Evolutionary conservation across 441 rosid species (phyloP), one percentile per base, ranked within the genome.

Genomic region (Lepidium campestre): DNA sequence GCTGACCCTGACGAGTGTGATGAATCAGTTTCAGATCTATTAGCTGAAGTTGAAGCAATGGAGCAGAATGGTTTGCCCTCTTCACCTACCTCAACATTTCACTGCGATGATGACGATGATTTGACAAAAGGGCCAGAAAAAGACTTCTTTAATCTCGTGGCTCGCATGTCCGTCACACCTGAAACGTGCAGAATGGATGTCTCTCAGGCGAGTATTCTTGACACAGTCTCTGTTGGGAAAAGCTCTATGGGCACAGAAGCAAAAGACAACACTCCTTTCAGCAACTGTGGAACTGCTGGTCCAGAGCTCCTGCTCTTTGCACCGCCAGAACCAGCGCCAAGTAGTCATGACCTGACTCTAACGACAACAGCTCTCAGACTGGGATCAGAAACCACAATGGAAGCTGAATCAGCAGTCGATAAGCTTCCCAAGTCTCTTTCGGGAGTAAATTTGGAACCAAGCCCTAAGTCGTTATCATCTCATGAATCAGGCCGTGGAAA

Each of bases 1-100:
- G 69, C 88, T 17, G 98, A 83, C 59, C 82, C 90, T 2, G 79
- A 78, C 29, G 98, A 89, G 57, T 89, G 70, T 42, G 99, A 93
- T 79, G 99, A 96, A 77, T 96, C 99, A 17, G 98, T 96, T 78
- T 96, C 98, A 52, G 99, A 93, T 75, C 89, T 96, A 39, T 79
- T 96, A 81, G 99, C 99, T 20, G 98, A 93, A 78, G 97, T 93
- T 61, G 98, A 96, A 82, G 99, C 99, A 7, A 93, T 93, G 98
- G 98, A 93, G 66, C 88, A 97, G 61, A 88, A 86, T 41, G 78
- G 81, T 70, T 85, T 90, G 54, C 78, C 89, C 71, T 82, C 96
- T 72, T 93, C 98, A 35, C 91, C 96, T 35, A 89, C 97, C 65
- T 96, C 97, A 4, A 83, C 77, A 60, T 57, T 93, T 81, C 85